Evolutionary conservation across 73 alveolate genomes (phyloP).

Genomic region (Urostyla sp.): DNA sequence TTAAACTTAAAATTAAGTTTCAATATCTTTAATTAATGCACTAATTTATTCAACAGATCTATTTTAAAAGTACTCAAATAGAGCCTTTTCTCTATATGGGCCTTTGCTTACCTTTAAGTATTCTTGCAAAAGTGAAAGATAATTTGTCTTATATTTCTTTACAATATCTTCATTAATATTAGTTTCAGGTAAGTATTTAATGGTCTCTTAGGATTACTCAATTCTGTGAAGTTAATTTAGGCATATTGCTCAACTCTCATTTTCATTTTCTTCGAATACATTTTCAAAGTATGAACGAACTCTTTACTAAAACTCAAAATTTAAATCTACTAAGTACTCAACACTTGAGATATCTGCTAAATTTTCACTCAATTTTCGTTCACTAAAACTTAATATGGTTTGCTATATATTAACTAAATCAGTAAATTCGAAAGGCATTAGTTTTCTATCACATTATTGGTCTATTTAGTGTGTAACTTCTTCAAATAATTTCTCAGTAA

Average conservation of each 20-base stretch:
- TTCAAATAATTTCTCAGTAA: constrained; percentile 53
- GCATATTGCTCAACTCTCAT: constrained; percentile 32
- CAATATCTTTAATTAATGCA: constrained; percentile 20
- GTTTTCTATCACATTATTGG: not conserved
- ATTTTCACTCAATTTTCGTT: constrained; percentile 15
- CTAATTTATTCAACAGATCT: constrained; percentile 12
- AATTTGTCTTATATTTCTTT: constrained; percentile 18
- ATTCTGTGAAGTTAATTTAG: constrained; percentile 19
- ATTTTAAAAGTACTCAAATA: not conserved
- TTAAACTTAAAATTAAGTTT: constrained; percentile 5
- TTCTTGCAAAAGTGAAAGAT: constrained; percentile 17
- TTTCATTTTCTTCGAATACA: not conserved
- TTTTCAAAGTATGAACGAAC: constrained; percentile 33
- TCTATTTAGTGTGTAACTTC: constrained; percentile 13
- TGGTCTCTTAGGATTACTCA: not conserved
- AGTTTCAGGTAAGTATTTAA: not conserved
- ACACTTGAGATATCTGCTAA: constrained; percentile 33
- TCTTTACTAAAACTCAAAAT: constrained; percentile 30
- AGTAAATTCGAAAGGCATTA: constrained; percentile 53
- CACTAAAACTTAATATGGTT: constrained; percentile 11
- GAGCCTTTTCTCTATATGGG: constrained; percentile 28
- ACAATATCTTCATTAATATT: constrained; percentile 7
- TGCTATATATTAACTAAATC: constrained; percentile 12
- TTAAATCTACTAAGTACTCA: constrained; percentile 26
- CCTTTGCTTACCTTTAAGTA: constrained; percentile 25